Base-by-base conservation (phyloP, 441 rosid species). In the Populus hybrid region DNA sequence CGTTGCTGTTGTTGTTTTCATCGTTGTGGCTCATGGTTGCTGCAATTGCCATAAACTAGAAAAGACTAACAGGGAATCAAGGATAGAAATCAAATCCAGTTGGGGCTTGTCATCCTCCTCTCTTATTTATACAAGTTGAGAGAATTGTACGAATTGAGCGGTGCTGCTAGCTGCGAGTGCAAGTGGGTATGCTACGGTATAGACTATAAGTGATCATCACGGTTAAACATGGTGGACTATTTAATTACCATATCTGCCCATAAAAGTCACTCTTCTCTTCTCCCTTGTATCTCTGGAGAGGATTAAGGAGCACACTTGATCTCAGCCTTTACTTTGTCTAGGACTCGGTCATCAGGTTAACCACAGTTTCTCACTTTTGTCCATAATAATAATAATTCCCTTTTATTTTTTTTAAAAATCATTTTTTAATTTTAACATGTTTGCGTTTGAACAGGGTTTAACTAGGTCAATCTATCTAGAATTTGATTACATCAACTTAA, bases 31-130 rank as follows among this genome's bases (percentile, higher is more conserved):
- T 88, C 89, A 90, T 89, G 85, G 80, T 79, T 76, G 88, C 83
- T 80, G 89, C 91, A 82, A 90, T 85, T 88, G 95, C 93, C 95
- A 90, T 90, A 87, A 84, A 87, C 87, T 12, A 38, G 46, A 71
- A 9, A 36, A 57, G 63, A 74, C 36, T 46, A 63, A 65, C 67
- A 11, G 73, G 26, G 61, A 19, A 14, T 21, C n/a, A 21, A 70
- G 59, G 72, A 69, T 77, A 74, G 71, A 59, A 63, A 59, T 38
- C 73, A 21, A 61, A 61, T 75, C 69, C 24, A 63, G 67, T 36
- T 76, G 28, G 63, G 59, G 23, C 69, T 66, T 75, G 63, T 35
- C 18, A 10, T 24, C 69, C 38, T 30, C 46, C 66, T 35, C 72
- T 78, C 76, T 76, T 79, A 82, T 12, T 68, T 14, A 9, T 57